A percentile compares a stretch with the other conserved stretches of the same genome.
These are phyloP conservation scores for Vachellia collinsii DNA, from an alignment of 306 rosid genomes.

Conservation along the genomic window DNA sequence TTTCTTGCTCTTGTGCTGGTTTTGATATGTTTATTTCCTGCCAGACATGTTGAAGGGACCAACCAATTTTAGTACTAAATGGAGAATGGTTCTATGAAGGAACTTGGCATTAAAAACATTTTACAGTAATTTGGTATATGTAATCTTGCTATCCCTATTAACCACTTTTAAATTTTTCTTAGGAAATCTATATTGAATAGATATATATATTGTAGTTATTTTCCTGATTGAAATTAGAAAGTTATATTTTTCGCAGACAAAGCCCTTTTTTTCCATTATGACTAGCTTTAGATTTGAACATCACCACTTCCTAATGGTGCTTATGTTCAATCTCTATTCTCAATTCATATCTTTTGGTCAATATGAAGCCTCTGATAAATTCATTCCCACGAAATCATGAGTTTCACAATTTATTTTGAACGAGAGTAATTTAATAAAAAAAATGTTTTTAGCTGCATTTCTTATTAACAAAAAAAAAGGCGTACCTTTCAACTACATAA, in stretches of 20 bases:
- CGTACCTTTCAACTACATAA: neutral
- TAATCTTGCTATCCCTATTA: conserved; percentile 3
- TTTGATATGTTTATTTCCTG: conserved; percentile 46
- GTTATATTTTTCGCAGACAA: neutral
- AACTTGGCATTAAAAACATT: neutral
- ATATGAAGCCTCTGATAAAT: neutral
- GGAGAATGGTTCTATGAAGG: neutral
- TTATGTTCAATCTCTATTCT: neutral
- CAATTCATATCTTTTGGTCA: neutral
- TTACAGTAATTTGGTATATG: neutral
- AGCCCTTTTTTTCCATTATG: neutral
- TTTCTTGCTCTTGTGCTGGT: conserved; percentile 17
- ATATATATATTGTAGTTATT: neutral
- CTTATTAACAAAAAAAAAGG: neutral
- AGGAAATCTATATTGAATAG: neutral
- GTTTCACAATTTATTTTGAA: neutral
- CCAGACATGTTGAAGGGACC: conserved; percentile 1
- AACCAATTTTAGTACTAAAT: neutral
- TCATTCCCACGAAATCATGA: neutral
- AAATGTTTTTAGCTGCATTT: neutral
- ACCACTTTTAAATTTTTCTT: neutral
- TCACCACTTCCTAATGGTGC: neutral
- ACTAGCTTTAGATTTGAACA: neutral
- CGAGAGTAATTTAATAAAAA: neutral
- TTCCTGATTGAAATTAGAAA: neutral